Conservation (phyloP, 2,329 filamentous ascomycete genomes). For the Nigrospora sphaerica region DNA sequence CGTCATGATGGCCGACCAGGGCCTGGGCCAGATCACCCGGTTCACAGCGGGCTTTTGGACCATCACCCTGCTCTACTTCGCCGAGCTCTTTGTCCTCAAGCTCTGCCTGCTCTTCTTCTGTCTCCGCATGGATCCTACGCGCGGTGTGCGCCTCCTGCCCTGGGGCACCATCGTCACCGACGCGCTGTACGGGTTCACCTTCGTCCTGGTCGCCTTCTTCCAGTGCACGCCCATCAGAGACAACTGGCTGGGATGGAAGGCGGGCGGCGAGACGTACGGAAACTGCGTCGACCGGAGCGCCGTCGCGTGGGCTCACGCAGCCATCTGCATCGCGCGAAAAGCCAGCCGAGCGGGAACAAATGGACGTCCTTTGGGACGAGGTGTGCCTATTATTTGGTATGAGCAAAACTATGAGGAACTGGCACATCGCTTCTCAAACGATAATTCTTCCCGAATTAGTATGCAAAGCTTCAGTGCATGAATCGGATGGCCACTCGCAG, state of each 20-base stretch:
- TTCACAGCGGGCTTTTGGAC: slow-evolving; percentile 13
- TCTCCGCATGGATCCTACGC: slow-evolving; percentile 23
- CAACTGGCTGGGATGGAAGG: slow-evolving; percentile 29
- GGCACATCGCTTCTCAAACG: no score
- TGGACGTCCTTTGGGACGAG: no score
- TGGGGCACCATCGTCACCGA: slow-evolving; percentile 11
- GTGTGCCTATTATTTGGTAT: no score
- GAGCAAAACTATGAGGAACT: no score
- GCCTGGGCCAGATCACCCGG: slow-evolving; percentile 14
- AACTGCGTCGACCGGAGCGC: slow-evolving; percentile 17
- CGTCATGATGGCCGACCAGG: not conserved
- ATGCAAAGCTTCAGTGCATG: no score
- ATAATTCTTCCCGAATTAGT: no score
- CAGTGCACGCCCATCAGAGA: slow-evolving; percentile 24
- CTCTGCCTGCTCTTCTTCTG: slow-evolving; percentile 29
- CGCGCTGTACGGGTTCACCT: slow-evolving; percentile 10
- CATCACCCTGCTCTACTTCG: slow-evolving; percentile 6
- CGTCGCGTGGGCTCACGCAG: slow-evolving; percentile 27
- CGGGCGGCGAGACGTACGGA: slow-evolving; percentile 16
- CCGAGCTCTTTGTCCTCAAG: slow-evolving; percentile 22
- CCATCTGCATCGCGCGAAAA: slow-evolving; percentile 29
- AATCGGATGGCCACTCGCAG: no score
- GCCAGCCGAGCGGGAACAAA: no score
- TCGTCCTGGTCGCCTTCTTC: slow-evolving; percentile 15
- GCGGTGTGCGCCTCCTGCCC: slow-evolving; percentile 2